Percentiles rank a stretch among this genome's conserved stretches.
phyloP scores from a whole-genome alignment of 805 yeast genomes.

The Metschnikowia baotianmanensis region DNA sequence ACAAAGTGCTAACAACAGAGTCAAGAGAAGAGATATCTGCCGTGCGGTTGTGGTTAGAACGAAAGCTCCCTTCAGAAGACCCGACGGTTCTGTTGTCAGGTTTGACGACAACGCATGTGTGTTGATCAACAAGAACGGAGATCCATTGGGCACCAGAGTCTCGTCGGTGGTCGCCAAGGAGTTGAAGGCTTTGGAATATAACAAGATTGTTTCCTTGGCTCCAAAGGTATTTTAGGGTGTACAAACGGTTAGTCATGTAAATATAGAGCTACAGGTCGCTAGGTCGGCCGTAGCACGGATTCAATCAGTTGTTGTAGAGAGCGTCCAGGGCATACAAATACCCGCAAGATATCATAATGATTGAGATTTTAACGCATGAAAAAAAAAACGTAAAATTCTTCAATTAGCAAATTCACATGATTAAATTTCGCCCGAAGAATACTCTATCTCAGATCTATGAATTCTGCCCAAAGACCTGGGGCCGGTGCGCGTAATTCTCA shows the following conservation, averaged over 20 bases:
- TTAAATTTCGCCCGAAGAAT: neutral
- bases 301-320: too few species aligned
- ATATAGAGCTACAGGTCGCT: constrained; percentile 6
- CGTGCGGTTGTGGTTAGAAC: constrained; percentile 96
- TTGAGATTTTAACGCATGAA: too few species aligned
- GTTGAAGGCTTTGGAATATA: constrained; percentile 75
- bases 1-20: constrained; percentile 71
- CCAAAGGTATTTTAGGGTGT: constrained; percentile 49
- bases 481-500: constrained; percentile 9
- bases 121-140: constrained; percentile 84
- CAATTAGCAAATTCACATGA: too few species aligned
- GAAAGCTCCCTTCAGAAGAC: constrained; percentile 69
- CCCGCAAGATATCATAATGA: too few species aligned
- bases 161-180: constrained; percentile 89
- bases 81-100: constrained; percentile 81
- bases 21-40: constrained; percentile 91
- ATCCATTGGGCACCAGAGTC: constrained; percentile 93
- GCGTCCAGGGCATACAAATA: too few species aligned
- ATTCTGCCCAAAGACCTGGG: constrained; percentile 2
- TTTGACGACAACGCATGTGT: constrained; percentile 99
- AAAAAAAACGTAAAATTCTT: too few species aligned
- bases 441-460: neutral
- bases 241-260: constrained; percentile 7
- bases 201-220: constrained; percentile 86
- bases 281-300: constrained; percentile 2